Evolutionary conservation across 2,329 filamentous ascomycete genomes (phyloP), one percentile per base, ranked within the genome.

Genomic region (Verticillium longisporum): DNA sequence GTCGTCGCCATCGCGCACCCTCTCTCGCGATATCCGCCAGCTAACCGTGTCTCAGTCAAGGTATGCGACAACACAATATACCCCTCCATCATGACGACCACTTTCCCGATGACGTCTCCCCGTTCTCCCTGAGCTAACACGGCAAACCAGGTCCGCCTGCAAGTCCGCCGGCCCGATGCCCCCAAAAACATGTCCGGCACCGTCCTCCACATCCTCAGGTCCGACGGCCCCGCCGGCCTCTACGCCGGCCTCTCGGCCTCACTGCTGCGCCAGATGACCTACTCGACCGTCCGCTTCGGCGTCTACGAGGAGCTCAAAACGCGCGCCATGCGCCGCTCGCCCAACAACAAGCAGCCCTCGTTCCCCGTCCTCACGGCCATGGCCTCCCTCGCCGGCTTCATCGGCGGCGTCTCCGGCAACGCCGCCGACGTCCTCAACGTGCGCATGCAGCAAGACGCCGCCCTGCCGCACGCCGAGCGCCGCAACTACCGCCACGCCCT

Each of bases 391-490:
- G 94, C 95, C 7, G 95, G 95, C 58, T 91, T 97, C 72, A 76
- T 96, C 2, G 95, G 95, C 64, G 95, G 95, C 57, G 78, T 98
- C 56, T 90, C 89, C 6, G 95, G 95, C 66, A 99, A 98, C 77
- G 92, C 93, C 2, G 94, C 93, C 66, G 95, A 99, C 73, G 92
- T 99, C 37, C 82, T 97, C 70, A 99, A 99, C 76, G 95, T 99
- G 57, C 91, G 95, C 66, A 99, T 99, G 95, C 95, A 99, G 78
- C 91, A 96, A 76, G 95, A 88, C 70, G 88, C 90, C 2, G 87
- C 92, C 0, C 85, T 97, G 1, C 90, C 92, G 0, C 70, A 77
- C 1, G 82, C 83, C 5, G 80, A 96, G 70, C 87, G 91, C 56
- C 85, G 94, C 61, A 95, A 96, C 75, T 99, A 99, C 78, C 88